Percentiles rank a stretch among this genome's conserved stretches.
Evolutionary conservation across 768 basidiomycete species (phyloP).

Genomic region (Kwoniella mangroviensis): DNA sequence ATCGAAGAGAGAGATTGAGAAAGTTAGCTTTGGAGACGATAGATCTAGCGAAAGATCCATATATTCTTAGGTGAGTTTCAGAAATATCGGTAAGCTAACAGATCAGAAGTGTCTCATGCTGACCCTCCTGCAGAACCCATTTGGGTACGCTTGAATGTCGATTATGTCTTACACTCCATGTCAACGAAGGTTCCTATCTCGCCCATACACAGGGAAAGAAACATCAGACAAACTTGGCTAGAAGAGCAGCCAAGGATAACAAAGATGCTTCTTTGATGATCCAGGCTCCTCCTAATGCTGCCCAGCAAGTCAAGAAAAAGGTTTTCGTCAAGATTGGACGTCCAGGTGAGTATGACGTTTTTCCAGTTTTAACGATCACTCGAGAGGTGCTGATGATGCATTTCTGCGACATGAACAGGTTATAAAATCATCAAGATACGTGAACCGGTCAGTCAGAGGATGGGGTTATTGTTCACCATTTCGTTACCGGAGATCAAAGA

Average conservation of each 20-base stretch:
- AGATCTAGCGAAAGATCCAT: slow-evolving; percentile 84
- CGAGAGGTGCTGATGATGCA: neutral
- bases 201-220: slow-evolving; percentile 99
- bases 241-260: slow-evolving; percentile 94
- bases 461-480: slow-evolving; percentile 97
- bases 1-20: slow-evolving; percentile 87
- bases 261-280: slow-evolving; percentile 92
- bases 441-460: slow-evolving; percentile 78
- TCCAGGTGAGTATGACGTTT: slow-evolving; percentile 60
- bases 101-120: neutral
- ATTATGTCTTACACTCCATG: slow-evolving; percentile 94
- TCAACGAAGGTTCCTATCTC: slow-evolving; percentile 98
- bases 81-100: no score
- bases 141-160: slow-evolving; percentile 98
- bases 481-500: slow-evolving; percentile 85
- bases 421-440: slow-evolving; percentile 84
- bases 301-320: slow-evolving; percentile 78
- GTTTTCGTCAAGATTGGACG: slow-evolving; percentile 96
- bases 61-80: slow-evolving; percentile 22
- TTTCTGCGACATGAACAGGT: slow-evolving; percentile 60
- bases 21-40: slow-evolving; percentile 97
- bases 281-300: slow-evolving; percentile 59
- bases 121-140: slow-evolving; percentile 66
- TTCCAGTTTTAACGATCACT: neutral
- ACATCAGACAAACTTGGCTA: slow-evolving; percentile 96